phyloP scores from a whole-genome alignment of 257 asterid species.

The Solanum raphanifolium region DNA sequence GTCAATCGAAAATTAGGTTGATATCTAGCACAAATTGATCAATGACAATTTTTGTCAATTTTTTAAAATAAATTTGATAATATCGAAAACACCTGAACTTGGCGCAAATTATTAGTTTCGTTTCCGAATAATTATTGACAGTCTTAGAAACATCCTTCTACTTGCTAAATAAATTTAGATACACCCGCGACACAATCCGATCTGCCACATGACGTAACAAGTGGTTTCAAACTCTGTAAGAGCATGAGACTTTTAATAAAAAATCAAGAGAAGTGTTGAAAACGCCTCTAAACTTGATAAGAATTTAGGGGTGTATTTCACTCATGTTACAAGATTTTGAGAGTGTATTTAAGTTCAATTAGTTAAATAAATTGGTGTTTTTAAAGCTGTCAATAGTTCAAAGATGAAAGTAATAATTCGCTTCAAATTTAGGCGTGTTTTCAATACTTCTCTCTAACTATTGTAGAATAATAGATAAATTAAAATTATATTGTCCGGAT shows the following conservation, averaged over 20 bases:
- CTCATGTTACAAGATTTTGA: not conserved
- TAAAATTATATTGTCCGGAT: no score
- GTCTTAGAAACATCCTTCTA: no score
- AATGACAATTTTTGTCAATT: not conserved
- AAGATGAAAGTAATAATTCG: no score
- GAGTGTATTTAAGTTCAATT: not conserved
- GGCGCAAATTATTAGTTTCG: no score
- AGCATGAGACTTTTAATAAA: not conserved
- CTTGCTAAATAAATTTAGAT: no score
- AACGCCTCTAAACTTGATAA: not conserved
- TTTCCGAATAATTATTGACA: no score
- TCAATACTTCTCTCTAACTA: no score
- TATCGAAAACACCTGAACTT: no score
- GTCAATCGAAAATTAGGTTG: not conserved
- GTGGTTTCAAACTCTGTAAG: not conserved
- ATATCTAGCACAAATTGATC: not conserved
- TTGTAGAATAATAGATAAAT: no score
- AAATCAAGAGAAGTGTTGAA: not conserved
- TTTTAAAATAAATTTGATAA: not conserved
- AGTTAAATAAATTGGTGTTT: not conserved
- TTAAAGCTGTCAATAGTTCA: no score
- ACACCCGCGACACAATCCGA: not conserved
- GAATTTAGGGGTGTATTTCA: not conserved
- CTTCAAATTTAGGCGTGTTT: no score
- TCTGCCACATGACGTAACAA: no score